Percentiles rank a stretch among this genome's conserved stretches.
These are phyloP conservation scores for Daldinia vernicosa DNA, from an alignment of 495 filamentous ascomycete genomes.

Conservation along the genomic window DNA sequence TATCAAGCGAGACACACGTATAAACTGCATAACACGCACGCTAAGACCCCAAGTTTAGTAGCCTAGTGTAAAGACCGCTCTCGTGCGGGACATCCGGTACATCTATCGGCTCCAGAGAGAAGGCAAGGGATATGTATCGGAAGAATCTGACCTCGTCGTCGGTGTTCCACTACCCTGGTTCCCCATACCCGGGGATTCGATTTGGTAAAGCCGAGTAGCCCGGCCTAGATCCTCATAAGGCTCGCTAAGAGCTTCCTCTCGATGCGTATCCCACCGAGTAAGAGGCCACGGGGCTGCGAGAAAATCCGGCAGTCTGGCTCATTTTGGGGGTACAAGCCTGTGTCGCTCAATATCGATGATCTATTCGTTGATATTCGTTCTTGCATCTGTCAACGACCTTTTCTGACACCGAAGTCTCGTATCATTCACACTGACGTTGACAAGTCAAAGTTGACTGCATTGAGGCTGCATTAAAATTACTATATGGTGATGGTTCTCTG, in stretches of 20 bases:
- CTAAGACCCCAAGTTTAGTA: not conserved
- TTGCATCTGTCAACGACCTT: not conserved
- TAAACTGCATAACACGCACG: constrained; percentile 14
- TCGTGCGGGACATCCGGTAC: constrained; percentile 3
- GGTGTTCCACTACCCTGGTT: constrained; percentile 22
- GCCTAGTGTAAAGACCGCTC: constrained; percentile 17
- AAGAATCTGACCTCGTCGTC: constrained; percentile 17
- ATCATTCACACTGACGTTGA: constrained; percentile 1
- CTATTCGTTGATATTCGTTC: constrained; percentile 27
- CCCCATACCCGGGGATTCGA: constrained; percentile 2
- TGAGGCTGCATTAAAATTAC: not conserved
- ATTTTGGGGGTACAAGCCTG: constrained; percentile 20
- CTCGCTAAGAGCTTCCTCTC: constrained; percentile 8
- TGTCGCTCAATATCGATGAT: constrained; percentile 18
- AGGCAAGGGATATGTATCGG: constrained; percentile 8
- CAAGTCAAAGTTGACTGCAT: not conserved
- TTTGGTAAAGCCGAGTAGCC: constrained; percentile 25
- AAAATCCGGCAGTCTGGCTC: constrained; percentile 32
- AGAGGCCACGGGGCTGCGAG: constrained; percentile 19
- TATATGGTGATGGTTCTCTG: not conserved
- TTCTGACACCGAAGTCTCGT: constrained; percentile 17
- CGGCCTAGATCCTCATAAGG: constrained; percentile 13
- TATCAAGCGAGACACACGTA: constrained; percentile 10
- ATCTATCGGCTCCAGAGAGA: constrained; percentile 15
- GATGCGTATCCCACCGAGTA: constrained; percentile 11